Base-by-base conservation (phyloP, 2,329 filamentous ascomycete species). In the Mycosphaerella arachidis region DNA sequence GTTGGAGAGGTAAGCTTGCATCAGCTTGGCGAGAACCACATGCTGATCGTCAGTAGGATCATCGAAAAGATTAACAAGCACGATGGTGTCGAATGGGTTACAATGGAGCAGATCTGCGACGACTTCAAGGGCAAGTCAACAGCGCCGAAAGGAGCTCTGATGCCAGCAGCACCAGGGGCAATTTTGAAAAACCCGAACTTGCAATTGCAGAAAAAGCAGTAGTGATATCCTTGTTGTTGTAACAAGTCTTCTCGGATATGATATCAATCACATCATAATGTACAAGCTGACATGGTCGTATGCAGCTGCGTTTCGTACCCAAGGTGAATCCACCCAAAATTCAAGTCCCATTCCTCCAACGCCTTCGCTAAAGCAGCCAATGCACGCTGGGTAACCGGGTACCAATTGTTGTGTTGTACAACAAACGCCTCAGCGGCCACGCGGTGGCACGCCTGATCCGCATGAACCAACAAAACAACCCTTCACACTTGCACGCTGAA, bases 41-140 rank as follows among this genome's bases (percentile, higher is more conserved):
- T 37, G 30, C 33, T 53, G 29, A 43, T 20, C 31, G 2, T 6
- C 10, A 40, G 16, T 43, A 67, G 65, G 40, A 80, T 88, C 35
- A 90, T 90, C 62, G 86, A 90, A 65, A 79, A 89, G 57, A 88
- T 90, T 68, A 89, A 86, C 68, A 79, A 79, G 58, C 79, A 84
- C 56, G 81, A 84, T 61, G 82, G 85, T 1, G 84, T 88, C 0
- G 84, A 87, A 65, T 88, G 84, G 79, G 82, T 87, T 0, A 88
- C 85, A 0, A 88, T 91, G 79, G 86, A 84, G 67, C 80, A 89
- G 70, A 89, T 91, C 76, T 84, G 79, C 31, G 86, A 90, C 69
- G 84, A 90, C 40, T 91, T 91, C 73, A 91, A 90, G 77, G 80
- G 77, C 59, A 86, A 82, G 72, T 88, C 86, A 60, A 73, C 73